phyloP scores from a whole-genome alignment of 2,329 filamentous ascomycete genomes.

The Penicillium sp. region DNA sequence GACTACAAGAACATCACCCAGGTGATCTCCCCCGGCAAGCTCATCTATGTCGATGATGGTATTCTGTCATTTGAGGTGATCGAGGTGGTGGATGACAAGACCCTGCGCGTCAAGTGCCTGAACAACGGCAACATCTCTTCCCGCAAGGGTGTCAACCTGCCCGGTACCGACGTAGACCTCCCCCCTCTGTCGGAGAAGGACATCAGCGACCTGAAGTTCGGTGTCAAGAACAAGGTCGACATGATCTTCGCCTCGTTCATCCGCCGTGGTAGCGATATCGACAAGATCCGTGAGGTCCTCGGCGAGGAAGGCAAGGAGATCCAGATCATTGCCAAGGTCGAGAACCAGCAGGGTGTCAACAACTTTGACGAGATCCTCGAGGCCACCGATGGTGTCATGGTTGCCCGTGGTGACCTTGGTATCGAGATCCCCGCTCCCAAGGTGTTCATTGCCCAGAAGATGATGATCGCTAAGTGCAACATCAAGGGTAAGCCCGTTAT shows the following conservation, averaged over 20 bases:
- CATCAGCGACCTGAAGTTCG: slow-evolving; percentile 89
- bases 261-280: slow-evolving; percentile 90
- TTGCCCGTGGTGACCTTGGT: slow-evolving; percentile 96
- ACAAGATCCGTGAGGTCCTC: slow-evolving; percentile 86
- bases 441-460: slow-evolving; percentile 99
- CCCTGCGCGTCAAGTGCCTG: slow-evolving; percentile 80
- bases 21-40: slow-evolving; percentile 87
- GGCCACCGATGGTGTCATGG: slow-evolving; percentile 99
- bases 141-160: slow-evolving; percentile 98
- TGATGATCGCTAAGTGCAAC: slow-evolving; percentile 99
- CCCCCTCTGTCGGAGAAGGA: slow-evolving; percentile 98
- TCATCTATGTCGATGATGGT: slow-evolving; percentile 98
- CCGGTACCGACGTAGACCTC: slow-evolving; percentile 97
- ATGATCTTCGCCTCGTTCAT: slow-evolving; percentile 99
- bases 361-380: slow-evolving; percentile 97
- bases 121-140: slow-evolving; percentile 99
- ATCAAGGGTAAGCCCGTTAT: slow-evolving; percentile 98
- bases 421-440: slow-evolving; percentile 98
- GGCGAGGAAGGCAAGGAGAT: slow-evolving; percentile 93
- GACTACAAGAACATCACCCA: slow-evolving; percentile 99
- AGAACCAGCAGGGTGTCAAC: slow-evolving; percentile 99
- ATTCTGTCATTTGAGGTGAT: slow-evolving; percentile 96
- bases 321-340: slow-evolving; percentile 99
- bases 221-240: slow-evolving; percentile 98
- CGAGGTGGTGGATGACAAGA: slow-evolving; percentile 86